Base-by-base conservation (phyloP, 169 alveolate species). In the Babesia bovis region DNA sequence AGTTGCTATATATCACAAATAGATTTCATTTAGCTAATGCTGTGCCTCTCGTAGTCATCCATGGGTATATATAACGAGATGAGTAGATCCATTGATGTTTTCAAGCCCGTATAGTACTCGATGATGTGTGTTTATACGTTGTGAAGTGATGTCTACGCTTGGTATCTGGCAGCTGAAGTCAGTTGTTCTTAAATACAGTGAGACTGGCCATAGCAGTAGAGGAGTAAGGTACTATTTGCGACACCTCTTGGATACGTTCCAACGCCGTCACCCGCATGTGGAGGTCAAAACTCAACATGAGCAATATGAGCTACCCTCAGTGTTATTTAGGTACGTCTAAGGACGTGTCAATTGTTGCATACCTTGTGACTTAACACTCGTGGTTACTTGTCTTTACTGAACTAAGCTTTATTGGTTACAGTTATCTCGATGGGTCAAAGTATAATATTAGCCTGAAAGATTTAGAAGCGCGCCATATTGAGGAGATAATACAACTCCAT, bases 361-460 rank as follows among this genome's bases (percentile, higher is more conserved):
- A n/a, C n/a, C n/a, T n/a, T n/a, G n/a, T n/a, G n/a, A 52, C 52
- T 65, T 10, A 7, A 4, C 25, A 35, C 83, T 12, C 19, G 7
- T 26, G 9, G 70, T 15, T 15, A 15, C 50, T 13, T n/a, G 17
- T 50, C n/a, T 52, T 15, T 52, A 15, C 28, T 52, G 57, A n/a
- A 42, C 50, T 17, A 42, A 17, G n/a, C 17, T 42, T 42, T n/a
- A n/a, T n/a, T 17, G 5, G 3, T 36, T 50, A 10, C 69, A 78
- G 87, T 41, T 78, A 78, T 50, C 79, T 85, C 42, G 87, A 88
- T 66, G 90, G 90, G 41, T 84, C 89, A 32, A 84, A 73, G 57
- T 85, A 89, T 36, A 95, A 92, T 63, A 58, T 83, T 51, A 84
- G 94, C 32, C 59, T 92, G 66, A 91, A 85, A 82, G 95, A 92